Conservation (phyloP, 2,329 filamentous ascomycete genomes). For the Fusarium sp. region DNA sequence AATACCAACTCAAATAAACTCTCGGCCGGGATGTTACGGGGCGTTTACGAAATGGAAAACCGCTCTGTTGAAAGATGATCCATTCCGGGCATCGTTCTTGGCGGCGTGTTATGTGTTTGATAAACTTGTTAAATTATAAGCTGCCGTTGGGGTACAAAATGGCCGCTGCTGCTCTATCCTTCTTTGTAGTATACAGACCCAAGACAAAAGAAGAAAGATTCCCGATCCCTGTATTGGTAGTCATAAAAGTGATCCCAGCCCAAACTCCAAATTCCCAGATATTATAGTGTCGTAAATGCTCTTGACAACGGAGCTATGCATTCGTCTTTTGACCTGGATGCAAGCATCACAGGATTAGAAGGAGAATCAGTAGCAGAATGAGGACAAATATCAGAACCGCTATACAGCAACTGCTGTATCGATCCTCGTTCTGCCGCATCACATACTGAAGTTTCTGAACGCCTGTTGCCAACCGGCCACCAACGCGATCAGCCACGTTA, state of each 20-base stretch:
- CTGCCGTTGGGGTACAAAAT: conserved; percentile 20
- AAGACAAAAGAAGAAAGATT: conserved; percentile 27
- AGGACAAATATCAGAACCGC: conserved; percentile 87
- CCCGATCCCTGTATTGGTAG: conserved; percentile 15
- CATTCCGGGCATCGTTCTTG: conserved; percentile 5
- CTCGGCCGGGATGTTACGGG: conserved; percentile 17
- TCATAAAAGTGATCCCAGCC: conserved; percentile 26
- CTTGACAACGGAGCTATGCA: conserved; percentile 2
- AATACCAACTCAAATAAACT: not conserved
- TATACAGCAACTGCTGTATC: conserved; percentile 89
- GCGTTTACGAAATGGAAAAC: conserved; percentile 25
- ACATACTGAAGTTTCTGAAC: conserved; percentile 88
- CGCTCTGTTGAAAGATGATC: conserved; percentile 10
- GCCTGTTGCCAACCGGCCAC: conserved; percentile 84
- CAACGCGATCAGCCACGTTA: conserved; percentile 85
- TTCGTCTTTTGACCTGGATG: not conserved
- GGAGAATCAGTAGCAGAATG: conserved; percentile 84
- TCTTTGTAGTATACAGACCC: conserved; percentile 43
- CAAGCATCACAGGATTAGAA: conserved; percentile 67
- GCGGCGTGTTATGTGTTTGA: conserved; percentile 34
- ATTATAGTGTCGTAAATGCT: conserved; percentile 27
- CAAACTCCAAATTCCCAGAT: conserved; percentile 38
- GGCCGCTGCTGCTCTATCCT: conserved; percentile 34
- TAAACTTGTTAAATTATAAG: conserved; percentile 41
- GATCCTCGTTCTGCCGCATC: conserved; percentile 90